These are phyloP conservation scores for Paramecium pentaurelia DNA, from an alignment of 73 alveolate species.

Conservation along the genomic window DNA sequence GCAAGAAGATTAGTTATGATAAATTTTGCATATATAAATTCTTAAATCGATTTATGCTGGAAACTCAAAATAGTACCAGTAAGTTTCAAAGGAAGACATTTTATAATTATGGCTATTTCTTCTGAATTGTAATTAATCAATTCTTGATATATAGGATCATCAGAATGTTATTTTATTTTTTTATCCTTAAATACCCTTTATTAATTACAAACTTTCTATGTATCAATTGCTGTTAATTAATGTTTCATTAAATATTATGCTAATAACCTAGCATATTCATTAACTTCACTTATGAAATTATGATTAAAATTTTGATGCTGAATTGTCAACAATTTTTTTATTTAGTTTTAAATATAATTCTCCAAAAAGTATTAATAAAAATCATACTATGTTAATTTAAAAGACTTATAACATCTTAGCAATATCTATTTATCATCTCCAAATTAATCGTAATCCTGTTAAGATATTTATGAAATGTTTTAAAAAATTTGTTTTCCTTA, in stretches of 20 bases:
- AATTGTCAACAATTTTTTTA: background rate
- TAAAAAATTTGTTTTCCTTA: background rate
- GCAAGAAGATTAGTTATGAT: background rate
- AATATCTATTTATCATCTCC: background rate
- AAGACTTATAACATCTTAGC: background rate
- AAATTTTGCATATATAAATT: background rate
- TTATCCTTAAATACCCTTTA: background rate
- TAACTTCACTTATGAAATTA: background rate
- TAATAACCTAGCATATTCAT: background rate
- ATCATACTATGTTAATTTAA: background rate
- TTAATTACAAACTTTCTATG: background rate
- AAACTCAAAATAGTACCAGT: background rate
- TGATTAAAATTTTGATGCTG: background rate
- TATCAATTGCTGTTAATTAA: background rate
- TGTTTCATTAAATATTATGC: background rate
- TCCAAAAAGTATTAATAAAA: background rate
- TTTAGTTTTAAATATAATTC: background rate
- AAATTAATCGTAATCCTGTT: background rate
- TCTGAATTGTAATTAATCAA: background rate
- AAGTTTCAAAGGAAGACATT: background rate
- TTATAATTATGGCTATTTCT: background rate
- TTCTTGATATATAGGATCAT: background rate
- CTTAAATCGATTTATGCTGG: background rate
- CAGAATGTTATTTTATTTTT: background rate
- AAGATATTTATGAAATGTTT: background rate